Evolutionary conservation across 129 eudicot species (phyloP), one percentile per base, ranked within the genome.

Genomic region (Flaveria trinervia): DNA sequence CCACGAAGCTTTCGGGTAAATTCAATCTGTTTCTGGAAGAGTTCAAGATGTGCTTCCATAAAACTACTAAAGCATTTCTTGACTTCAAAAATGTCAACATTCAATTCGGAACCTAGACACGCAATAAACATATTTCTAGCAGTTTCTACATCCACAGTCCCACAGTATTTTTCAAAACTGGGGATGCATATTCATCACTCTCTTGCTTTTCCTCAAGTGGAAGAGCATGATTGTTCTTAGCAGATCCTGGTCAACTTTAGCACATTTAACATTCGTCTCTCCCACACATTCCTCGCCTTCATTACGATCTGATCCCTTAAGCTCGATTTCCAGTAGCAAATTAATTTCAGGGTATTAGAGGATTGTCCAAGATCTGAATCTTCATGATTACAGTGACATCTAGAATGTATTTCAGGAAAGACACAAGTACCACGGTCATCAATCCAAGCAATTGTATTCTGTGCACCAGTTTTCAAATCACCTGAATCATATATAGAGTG

Each of bases 371-470:
- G 7, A 30, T 80, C 79, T 74, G 67, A 17, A 73, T 74, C 76
- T 74, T 66, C 88, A 77, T 82, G 72, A 39, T 16, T 54, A 23
- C 84, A 81, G 16, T 88, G 85, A 76, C 80, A 68, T 52, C 82
- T 80, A n/a, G 86, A 23, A 41, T 77, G 65, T 2, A 61, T 43
- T 73, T 91, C 96, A 16, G 97, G 98, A 65, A 93, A 89, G 46
- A 93, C 85, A 28, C 97, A 91, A 15, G 50, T 78, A n/a, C 89
- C 96, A 0, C 71, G 71, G 17, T 89, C 96, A 72, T 93, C 98
- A 79, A 93, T 93, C 98, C 98, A 93, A n/a, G 96, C 97, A 68
- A 93, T 91, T 3, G 98, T 92, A 28, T 85, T 85, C 44, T 84
- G 84, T 9, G 75, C 12, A 61, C 96, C 96, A 0, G 97, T 84